A percentile compares a stretch with the other conserved stretches of the same genome.
phyloP scores from a whole-genome alignment of 441 rosid species.

The Brassica hybrid region DNA sequence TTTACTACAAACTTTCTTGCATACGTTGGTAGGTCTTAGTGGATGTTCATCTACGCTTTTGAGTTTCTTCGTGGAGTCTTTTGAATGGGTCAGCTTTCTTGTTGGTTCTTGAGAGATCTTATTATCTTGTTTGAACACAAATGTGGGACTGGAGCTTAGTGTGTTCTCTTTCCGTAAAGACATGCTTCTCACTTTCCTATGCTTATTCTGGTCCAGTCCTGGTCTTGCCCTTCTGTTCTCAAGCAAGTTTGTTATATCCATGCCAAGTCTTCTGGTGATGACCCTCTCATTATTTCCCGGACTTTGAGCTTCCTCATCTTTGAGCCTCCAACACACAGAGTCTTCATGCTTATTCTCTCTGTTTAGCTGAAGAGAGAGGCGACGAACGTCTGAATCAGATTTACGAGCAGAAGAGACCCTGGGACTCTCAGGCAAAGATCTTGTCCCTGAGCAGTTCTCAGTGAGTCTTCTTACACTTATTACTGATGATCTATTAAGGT shows the following conservation, averaged over 20 bases:
- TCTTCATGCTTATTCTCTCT: constrained; percentile 51
- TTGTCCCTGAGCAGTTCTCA: constrained; percentile 32
- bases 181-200: constrained; percentile 33
- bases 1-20: constrained; percentile 42
- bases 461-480: not conserved
- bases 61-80: constrained; percentile 35
- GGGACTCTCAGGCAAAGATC: constrained; percentile 79
- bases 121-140: constrained; percentile 27
- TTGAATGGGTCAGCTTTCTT: constrained; percentile 17
- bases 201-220: constrained; percentile 39
- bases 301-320: constrained; percentile 42
- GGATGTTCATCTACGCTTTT: constrained; percentile 13
- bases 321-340: constrained; percentile 45
- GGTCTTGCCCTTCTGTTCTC: constrained; percentile 46
- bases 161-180: constrained; percentile 49
- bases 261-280: constrained; percentile 56
- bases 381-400: constrained; percentile 65
- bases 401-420: constrained; percentile 69
- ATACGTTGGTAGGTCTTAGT: constrained; percentile 43
- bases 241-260: constrained; percentile 73
- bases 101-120: constrained; percentile 31
- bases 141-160: constrained; percentile 2
- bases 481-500: constrained; percentile 4
- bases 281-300: constrained; percentile 46
- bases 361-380: constrained; percentile 74